These are phyloP conservation scores for Globisporangium radiosum DNA, from an alignment of 352 stramenopile genomes.

Conservation along the genomic window DNA sequence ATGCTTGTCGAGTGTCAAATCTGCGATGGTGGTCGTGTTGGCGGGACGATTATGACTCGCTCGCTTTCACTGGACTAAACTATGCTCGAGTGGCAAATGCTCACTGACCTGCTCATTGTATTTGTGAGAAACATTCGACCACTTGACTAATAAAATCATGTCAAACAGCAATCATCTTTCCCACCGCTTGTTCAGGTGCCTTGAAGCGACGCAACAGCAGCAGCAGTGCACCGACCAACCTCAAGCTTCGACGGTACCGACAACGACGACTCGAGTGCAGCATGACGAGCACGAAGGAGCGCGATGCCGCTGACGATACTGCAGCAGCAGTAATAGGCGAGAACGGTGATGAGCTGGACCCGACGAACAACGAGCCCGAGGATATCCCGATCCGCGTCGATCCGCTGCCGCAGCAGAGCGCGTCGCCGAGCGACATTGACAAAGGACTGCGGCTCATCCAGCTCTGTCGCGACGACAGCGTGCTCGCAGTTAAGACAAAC, in stretches of 20 bases:
- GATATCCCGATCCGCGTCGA: constrained; percentile 53
- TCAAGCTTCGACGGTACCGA: neutral
- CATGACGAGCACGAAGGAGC: constrained; percentile 9
- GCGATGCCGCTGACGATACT: neutral
- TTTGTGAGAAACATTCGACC: no score
- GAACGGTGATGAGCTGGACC: constrained; percentile 13
- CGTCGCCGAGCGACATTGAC: constrained; percentile 44
- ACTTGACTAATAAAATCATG: no score
- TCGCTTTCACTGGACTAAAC: no score
- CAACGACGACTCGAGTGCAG: neutral
- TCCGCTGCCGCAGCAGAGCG: constrained; percentile 46
- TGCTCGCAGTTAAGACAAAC: constrained; percentile 28
- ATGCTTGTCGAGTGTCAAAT: no score
- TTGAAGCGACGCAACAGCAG: constrained; percentile 1
- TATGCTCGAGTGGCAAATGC: no score
- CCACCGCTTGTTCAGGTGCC: neutral
- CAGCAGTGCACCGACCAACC: no score
- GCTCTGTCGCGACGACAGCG: constrained; percentile 44
- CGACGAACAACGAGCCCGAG: constrained; percentile 20
- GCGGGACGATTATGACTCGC: no score
- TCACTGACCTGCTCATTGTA: no score
- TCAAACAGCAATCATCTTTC: no score
- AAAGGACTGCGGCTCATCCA: constrained; percentile 51
- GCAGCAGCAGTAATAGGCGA: neutral
- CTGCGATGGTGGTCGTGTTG: no score